Evolutionary conservation across 768 basidiomycete genomes (phyloP).

Genomic region (Mycena filopes): DNA sequence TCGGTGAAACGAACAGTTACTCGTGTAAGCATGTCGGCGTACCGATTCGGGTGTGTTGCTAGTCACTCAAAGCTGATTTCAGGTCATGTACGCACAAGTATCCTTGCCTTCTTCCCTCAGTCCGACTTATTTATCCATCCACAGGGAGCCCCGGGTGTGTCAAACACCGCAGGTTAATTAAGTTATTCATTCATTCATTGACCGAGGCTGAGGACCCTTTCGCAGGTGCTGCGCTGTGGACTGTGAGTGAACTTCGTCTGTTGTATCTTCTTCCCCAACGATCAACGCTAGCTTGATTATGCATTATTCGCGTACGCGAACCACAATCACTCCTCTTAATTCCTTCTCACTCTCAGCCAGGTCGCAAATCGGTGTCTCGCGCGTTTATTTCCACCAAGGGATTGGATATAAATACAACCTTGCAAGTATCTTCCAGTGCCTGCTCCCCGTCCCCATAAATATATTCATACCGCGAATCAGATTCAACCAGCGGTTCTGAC

Average conservation of each 20-base stretch:
- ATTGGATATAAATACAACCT: slow-evolving; percentile 79
- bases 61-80: no score
- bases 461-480: no score
- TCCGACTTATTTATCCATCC: no score
- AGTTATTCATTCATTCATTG: no score
- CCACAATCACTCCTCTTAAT: slow-evolving; percentile 2
- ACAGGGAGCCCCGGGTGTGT: slow-evolving; percentile 67
- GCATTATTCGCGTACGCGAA: slow-evolving; percentile 57
- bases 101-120: no score
- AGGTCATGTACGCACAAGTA: no score
- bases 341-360: slow-evolving; percentile 19
- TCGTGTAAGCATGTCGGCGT: slow-evolving; percentile 29
- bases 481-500: slow-evolving; percentile 72
- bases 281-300: slow-evolving; percentile 59
- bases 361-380: slow-evolving; percentile 61
- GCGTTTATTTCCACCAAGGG: slow-evolving; percentile 74
- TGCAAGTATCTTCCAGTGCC: no score
- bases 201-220: no score
- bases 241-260: no score
- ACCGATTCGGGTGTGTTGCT: no score
- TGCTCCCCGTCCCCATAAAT: no score
- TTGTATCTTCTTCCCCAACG: no score
- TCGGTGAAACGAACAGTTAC: slow-evolving; percentile 73
- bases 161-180: slow-evolving; percentile 76
- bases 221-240: slow-evolving; percentile 76